Evolutionary conservation across 139 green algal genomes (phyloP), one percentile per base, ranked within the genome.

Genomic region (Mychonastes homosphaera): DNA sequence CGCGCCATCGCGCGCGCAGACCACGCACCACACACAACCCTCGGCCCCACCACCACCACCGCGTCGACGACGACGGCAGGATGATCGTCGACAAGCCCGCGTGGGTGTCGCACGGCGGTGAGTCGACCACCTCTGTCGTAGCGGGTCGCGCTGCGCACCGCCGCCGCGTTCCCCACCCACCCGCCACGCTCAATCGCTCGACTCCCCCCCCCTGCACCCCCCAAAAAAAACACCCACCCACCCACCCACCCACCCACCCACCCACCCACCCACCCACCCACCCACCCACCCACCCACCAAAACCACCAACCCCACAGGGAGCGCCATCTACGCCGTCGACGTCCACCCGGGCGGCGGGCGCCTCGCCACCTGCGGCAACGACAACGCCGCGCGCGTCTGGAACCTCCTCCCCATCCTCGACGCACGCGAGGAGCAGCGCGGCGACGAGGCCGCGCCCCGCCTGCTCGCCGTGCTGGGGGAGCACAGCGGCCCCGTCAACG

Each of bases 401-500:
- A 84, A 67, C 51, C 40, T 91, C 54, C 23, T 41, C 7, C 64
- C 81, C 3, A 54, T 88, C 13, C 46, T 86, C n/a, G 70, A 83
- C 35, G n/a, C n/a, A n/a, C n/a, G n/a, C n/a, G 59, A 66, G 21
- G 53, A 56, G 6, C 52, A 59, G 27, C 84, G 94, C 56, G 43
- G 48, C 13, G 72, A 84, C 57, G 27, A 19, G 19, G 45, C 53
- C 8, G 10, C 19, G 16, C 79, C 79, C 18, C 82, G 76, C 47
- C 58, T 84, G 46, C 75, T 97, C 24, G 86, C 86, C 6, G 85
- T 73, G 8, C 66, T 97, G 18, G 52, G 43, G 7, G 83, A 94
- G 53, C 86, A 93, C 60, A 72, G 61, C 9, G 60, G 55, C 0
- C 26, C 38, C 10, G 82, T 96, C 32, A 96, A 92, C 63, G 73